A percentile compares a stretch with the other conserved stretches of the same genome.
phyloP scores from a whole-genome alignment of 2,329 filamentous ascomycete species.

The Lachnellula arida region DNA sequence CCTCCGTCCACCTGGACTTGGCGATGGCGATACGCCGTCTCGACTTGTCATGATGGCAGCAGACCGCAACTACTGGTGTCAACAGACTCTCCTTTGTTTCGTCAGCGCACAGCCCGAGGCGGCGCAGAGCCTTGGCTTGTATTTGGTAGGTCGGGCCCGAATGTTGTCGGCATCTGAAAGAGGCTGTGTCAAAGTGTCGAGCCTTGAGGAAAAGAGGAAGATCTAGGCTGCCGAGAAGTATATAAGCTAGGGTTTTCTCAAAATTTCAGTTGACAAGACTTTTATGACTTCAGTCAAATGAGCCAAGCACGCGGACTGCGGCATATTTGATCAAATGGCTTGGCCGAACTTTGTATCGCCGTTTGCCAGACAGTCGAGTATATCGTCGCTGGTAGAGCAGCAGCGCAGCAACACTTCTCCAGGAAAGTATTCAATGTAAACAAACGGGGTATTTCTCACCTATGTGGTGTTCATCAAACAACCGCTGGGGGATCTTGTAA shows the following conservation, averaged over 20 bases:
- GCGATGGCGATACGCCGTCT: constrained; percentile 14
- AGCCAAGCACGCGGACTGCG: constrained; percentile 13
- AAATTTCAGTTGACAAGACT: constrained; percentile 4
- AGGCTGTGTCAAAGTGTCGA: constrained; percentile 15
- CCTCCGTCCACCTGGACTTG: constrained; percentile 25
- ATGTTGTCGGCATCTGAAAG: constrained; percentile 23
- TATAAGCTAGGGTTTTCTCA: constrained; percentile 20
- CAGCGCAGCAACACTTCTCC: neutral
- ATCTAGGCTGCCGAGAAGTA: constrained; percentile 9
- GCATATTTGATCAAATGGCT: constrained; percentile 6
- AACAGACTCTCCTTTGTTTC: constrained; percentile 12
- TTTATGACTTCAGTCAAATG: constrained; percentile 1
- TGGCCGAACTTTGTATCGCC: constrained; percentile 10
- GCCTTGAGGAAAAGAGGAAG: constrained; percentile 2
- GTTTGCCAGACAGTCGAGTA: neutral
- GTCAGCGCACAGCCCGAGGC: constrained; percentile 25
- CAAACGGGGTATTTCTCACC: neutral
- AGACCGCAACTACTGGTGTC: constrained; percentile 9
- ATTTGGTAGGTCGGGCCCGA: constrained; percentile 12
- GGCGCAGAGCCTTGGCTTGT: constrained; percentile 23
- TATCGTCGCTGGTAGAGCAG: neutral
- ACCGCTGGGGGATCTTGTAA: neutral
- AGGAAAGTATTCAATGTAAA: too few relatives aligned
- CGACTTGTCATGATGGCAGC: constrained; percentile 22
- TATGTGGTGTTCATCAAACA: constrained; percentile 4